Base-by-base conservation (phyloP, 1,284 basidiomycete genomes). In the Agaricales sp. region DNA sequence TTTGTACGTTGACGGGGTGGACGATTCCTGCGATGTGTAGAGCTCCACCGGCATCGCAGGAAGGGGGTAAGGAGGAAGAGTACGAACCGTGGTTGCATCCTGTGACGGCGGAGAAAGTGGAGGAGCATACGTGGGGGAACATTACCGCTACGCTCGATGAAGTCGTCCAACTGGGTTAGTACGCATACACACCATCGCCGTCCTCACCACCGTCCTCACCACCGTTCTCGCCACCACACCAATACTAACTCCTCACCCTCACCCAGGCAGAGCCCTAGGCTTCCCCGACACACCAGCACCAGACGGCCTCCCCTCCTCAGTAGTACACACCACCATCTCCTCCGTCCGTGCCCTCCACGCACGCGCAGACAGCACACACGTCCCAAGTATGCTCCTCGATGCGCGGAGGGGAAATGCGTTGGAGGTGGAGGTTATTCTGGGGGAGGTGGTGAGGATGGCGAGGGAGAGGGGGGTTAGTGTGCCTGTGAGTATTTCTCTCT, bases 401-500 rank as follows among this genome's bases (percentile, higher is more conserved):
- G 64, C 70, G 37, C 69, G 76, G 54, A 67, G 63, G 16, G 73
- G 69, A 2, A 65, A 66, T 39, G 79, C 82, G 6, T 74, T 83
- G 51, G 82, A 85, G 61, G 73, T 84, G 0, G 80, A 83, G 57
- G 78, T 71, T 13, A 79, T 84, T 50, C 57, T 82, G 11, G 81
- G 82, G 0, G 75, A 79, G 46, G 73, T 81, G 1, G 70, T 82
- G 11, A 64, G 73, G 37, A 65, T 76, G 61, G 82, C 75, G 0
- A 66, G 62, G 52, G 64, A 67, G 43, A 61, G 63, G 35, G 63
- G 64, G 2, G 69, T 83, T 2, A 59, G 67, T 3, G 61, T 78
- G 35, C 80, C 79, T 25, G 80, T 81, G 53, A 65, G 76, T 63
- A 14, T 8, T 19, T 23, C 12, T 2, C 25, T 37, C 14, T n/a